Evolutionary conservation across 2,329 filamentous ascomycete genomes (phyloP), one percentile per base, ranked within the genome.

Genomic region (Colletotrichum camelliae): DNA sequence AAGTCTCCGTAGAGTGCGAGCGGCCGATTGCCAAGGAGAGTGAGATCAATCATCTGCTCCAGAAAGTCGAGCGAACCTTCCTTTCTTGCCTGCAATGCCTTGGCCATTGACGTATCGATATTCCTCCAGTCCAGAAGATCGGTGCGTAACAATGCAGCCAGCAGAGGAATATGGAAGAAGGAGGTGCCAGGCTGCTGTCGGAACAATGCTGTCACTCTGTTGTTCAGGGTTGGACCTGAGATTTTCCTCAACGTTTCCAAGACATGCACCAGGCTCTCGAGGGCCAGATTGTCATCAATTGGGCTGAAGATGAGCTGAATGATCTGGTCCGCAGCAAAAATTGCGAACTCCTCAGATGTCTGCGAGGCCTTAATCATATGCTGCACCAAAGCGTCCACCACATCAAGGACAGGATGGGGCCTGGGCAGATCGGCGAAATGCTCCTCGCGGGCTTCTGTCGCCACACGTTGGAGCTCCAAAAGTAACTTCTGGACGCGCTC

Each of bases 1-100:
- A 98, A 97, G 84, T 98, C 96, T 2, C 96, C 93, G 79, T 95
- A 94, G 64, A 98, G 87, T 1, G 94, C 94, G 52, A 94, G 91
- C 1, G 95, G 95, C 60, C 93, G 92, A 64, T 96, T 94, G 79
- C 92, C 94, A 66, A 98, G 90, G 10, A 98, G 87, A 0, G 96
- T 91, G 58, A 95, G 91, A 78, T 97, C 94, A 77, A 98, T 88
- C 58, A 98, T 88, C 58, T 93, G 92, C 67, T 93, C 92, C n/a
- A 98, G 89, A 82, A 98, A 94, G 72, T 95, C 92, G 4, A 98
- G 86, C 2, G 94, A 95, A 27, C 90, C 90, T 9, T 92, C 89
- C 77, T 96, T 95, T 74, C 92, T 92, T 72, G 93, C 89, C 71
- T 91, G 88, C 24, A 98, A 88, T 3, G 94, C 92, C 81, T 94